A percentile compares a stretch with the other conserved stretches of the same genome.
Conservation (phyloP, 495 filamentous ascomycete genomes). For the Xylaria palmicola region DNA sequence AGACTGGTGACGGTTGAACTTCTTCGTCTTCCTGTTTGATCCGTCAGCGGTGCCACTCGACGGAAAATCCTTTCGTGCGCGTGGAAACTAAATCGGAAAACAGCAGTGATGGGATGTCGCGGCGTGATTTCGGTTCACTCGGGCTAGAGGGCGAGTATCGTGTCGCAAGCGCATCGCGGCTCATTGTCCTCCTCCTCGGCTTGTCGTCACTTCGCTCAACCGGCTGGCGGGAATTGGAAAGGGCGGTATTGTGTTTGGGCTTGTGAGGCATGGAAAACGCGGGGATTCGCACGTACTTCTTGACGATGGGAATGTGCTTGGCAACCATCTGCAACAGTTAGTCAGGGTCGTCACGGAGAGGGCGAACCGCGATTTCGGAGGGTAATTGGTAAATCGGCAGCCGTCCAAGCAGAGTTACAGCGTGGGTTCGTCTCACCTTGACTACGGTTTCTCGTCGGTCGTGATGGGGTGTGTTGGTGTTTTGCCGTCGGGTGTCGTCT, state of each 20-base stretch:
- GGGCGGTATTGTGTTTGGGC: not conserved
- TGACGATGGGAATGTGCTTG: constrained; percentile 98
- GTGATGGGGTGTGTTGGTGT: constrained; percentile 40
- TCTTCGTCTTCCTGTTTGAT: constrained; percentile 64
- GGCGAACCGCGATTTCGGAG: not conserved
- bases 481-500: constrained; percentile 23
- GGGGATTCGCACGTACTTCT: constrained; percentile 75
- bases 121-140: not conserved
- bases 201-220: not conserved
- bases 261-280: not conserved
- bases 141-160: not conserved
- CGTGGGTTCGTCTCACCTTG: constrained; percentile 41
- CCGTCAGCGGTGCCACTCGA: not conserved
- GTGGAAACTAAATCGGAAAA: not conserved
- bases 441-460: constrained; percentile 41
- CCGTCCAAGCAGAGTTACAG: not conserved
- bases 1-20: constrained; percentile 93
- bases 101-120: not conserved
- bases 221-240: constrained; percentile 6
- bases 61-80: not conserved
- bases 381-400: not conserved
- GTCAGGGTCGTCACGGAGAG: constrained; percentile 30
- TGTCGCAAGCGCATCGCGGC: not conserved
- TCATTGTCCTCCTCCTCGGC: not conserved
- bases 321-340: constrained; percentile 75